A percentile compares a stretch with the other conserved stretches of the same genome.
Evolutionary conservation across 441 rosid species (phyloP).

Genomic region (Populus hybrid): DNA sequence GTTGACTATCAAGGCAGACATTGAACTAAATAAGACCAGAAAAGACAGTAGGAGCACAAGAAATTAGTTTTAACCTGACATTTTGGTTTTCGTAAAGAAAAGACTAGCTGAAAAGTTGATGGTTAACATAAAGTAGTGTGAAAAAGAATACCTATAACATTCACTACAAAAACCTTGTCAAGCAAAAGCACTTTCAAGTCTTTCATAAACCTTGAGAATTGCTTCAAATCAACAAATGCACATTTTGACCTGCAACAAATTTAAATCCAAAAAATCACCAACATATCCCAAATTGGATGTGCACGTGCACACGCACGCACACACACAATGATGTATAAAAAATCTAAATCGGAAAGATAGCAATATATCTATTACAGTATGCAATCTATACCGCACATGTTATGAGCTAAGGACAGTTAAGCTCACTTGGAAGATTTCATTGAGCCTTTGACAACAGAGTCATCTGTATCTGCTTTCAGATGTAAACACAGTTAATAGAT

Average conservation of each 20-base stretch:
- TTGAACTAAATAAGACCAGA: neutral
- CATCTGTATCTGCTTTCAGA: constrained; percentile 30
- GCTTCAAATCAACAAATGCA: constrained; percentile 28
- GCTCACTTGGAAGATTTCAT: constrained; percentile 29
- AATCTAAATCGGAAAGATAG: neutral
- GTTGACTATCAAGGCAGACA: neutral
- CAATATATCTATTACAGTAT: neutral
- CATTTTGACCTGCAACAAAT: constrained; percentile 35
- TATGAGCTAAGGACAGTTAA: constrained; percentile 12
- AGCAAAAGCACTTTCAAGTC: constrained; percentile 68
- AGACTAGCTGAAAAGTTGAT: neutral
- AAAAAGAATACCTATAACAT: constrained; percentile 62
- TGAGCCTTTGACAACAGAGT: constrained; percentile 24
- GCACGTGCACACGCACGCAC: neutral
- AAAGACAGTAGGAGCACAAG: neutral
- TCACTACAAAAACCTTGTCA: constrained; percentile 72
- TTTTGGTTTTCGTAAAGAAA: neutral
- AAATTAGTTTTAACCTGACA: neutral
- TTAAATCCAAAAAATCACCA: constrained; percentile 7
- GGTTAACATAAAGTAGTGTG: neutral
- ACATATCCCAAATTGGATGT: neutral
- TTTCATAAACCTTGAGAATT: constrained; percentile 51
- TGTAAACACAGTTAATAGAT: neutral
- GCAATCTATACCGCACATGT: neutral
- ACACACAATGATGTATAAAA: neutral